Conservation (phyloP, 1,284 basidiomycete genomes). For the Pseudozyma pruni region DNA sequence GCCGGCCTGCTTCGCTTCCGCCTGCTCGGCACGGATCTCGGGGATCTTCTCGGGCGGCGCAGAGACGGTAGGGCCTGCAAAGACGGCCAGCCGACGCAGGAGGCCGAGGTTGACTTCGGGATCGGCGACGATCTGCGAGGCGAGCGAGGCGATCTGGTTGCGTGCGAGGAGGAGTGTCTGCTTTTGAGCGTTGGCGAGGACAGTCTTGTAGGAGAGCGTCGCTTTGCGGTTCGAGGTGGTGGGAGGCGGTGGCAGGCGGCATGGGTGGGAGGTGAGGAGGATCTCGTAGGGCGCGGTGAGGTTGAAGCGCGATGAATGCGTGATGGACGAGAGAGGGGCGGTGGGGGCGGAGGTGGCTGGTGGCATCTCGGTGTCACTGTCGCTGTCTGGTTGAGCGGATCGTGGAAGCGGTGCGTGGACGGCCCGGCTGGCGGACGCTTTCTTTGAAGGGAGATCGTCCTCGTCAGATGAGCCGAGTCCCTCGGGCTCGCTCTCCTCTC, state of each 20-base stretch:
- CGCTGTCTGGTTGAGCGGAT: neutral
- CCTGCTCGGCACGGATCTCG: conserved; percentile 29
- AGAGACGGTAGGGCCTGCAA: conserved; percentile 17
- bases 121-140: conserved; percentile 61
- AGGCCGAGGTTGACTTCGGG: conserved; percentile 62
- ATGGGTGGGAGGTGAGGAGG: conserved; percentile 32
- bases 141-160: conserved; percentile 65
- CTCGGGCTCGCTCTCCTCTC: conserved; percentile 24
- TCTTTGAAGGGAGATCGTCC: conserved; percentile 6
- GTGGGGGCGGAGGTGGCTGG: neutral
- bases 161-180: conserved; percentile 50
- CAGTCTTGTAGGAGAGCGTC: conserved; percentile 8
- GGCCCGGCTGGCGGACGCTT: conserved; percentile 34
- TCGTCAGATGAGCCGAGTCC: conserved; percentile 17
- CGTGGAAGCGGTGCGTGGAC: conserved; percentile 41
- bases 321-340: conserved; percentile 36
- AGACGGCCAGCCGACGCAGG: conserved; percentile 60
- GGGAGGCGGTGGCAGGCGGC: conserved; percentile 17
- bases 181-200: conserved; percentile 6
- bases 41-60: conserved; percentile 48
- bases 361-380: conserved; percentile 16
- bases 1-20: conserved; percentile 69
- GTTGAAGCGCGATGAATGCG: conserved; percentile 56
- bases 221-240: conserved; percentile 14
- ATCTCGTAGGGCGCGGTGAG: conserved; percentile 58